Conservation (phyloP, 2,329 filamentous ascomycete genomes). For the Metarhizium anisopliae region DNA sequence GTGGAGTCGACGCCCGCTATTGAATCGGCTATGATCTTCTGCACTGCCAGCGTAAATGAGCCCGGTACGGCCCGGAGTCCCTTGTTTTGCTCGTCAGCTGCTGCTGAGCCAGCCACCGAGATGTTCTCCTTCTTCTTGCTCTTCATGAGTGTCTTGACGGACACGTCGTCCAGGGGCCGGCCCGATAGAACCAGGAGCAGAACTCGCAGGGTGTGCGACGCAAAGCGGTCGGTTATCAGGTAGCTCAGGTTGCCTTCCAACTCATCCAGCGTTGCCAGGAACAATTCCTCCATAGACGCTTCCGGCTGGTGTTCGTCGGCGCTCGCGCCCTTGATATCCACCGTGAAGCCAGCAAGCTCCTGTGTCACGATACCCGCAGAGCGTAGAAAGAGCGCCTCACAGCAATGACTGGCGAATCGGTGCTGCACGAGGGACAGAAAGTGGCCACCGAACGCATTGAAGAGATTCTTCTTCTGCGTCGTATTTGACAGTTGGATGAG, state of each 20-base stretch:
- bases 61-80: constrained; percentile 57
- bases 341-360: constrained; percentile 50
- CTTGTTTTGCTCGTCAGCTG: constrained; percentile 36
- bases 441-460: constrained; percentile 76
- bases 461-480: constrained; percentile 76
- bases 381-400: constrained; percentile 82
- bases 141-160: constrained; percentile 66
- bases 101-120: constrained; percentile 46
- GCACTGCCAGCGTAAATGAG: constrained; percentile 67
- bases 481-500: constrained; percentile 74
- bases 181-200: constrained; percentile 81
- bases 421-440: constrained; percentile 88
- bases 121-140: constrained; percentile 90
- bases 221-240: constrained; percentile 79
- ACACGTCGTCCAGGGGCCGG: constrained; percentile 61
- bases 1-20: constrained; percentile 67
- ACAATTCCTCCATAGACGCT: constrained; percentile 72
- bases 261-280: constrained; percentile 76
- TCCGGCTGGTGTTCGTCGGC: constrained; percentile 38
- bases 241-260: constrained; percentile 77
- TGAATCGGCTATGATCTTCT: constrained; percentile 74
- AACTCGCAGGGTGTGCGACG: constrained; percentile 82
- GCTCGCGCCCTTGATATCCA: constrained; percentile 33
- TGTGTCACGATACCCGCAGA: constrained; percentile 70
- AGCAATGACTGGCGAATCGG: constrained; percentile 94